These are phyloP conservation scores for Ploettnerulaceae sp. DNA, from an alignment of 2,329 filamentous ascomycete genomes.

Conservation along the genomic window DNA sequence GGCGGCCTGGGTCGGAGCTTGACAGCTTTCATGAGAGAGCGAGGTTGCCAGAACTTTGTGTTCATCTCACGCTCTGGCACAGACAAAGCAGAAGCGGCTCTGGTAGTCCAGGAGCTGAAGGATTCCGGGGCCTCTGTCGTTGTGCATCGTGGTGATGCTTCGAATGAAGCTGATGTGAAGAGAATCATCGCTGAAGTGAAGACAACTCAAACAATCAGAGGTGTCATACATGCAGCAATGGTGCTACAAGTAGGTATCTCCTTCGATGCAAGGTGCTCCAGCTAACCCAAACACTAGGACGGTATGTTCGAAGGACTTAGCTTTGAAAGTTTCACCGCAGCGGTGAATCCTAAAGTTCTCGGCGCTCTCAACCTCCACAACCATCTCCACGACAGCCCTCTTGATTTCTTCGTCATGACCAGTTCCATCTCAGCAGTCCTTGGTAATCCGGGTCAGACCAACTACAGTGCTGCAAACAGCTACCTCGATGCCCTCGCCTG, in stretches of 20 bases:
- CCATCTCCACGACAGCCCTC: conserved; percentile 27
- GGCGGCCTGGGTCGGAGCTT: conserved; percentile 21
- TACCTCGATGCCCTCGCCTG: conserved; percentile 16
- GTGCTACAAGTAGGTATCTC: conserved; percentile 33
- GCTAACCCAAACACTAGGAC: conserved; percentile 7
- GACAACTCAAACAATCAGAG: conserved; percentile 32
- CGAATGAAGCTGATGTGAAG: conserved; percentile 8
- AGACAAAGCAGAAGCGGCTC: conserved; percentile 15
- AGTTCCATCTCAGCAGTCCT: conserved; percentile 35
- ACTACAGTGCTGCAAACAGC: conserved; percentile 38
- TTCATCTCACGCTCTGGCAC: conserved; percentile 32
- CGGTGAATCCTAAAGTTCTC: conserved; percentile 35
- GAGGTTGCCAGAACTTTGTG: conserved; percentile 27
- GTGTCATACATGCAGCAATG: conserved; percentile 44
- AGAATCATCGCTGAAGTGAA: conserved; percentile 1
- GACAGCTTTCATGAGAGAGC: conserved; percentile 11
- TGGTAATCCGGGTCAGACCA: conserved; percentile 35
- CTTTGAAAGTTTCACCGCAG: conserved; percentile 32
- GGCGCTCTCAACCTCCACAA: conserved; percentile 34
- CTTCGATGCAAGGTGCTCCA: conserved; percentile 4
- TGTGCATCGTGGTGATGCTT: conserved; percentile 17
- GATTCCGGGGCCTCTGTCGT: not conserved
- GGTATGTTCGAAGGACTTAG: conserved; percentile 32
- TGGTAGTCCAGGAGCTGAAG: conserved; percentile 15
- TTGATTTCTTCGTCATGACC: conserved; percentile 41